Percentiles rank a stretch among this genome's conserved stretches.
These are phyloP conservation scores for Plasmodiophora brassicae DNA, from an alignment of 208 protist species.

Conservation along the genomic window DNA sequence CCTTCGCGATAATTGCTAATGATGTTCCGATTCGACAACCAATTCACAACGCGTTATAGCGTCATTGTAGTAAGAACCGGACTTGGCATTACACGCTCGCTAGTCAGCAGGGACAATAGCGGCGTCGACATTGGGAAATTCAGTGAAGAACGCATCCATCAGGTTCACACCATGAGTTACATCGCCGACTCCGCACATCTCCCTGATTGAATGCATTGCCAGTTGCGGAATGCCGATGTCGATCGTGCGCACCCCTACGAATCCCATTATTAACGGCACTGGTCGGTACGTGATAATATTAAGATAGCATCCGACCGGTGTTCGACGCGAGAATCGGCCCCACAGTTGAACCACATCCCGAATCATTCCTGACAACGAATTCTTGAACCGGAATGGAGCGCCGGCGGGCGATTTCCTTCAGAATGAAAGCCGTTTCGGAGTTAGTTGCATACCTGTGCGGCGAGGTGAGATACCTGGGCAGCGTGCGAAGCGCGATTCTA, in stretches of 20 bases:
- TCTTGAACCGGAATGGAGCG: slow-evolving; percentile 39
- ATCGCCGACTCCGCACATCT: slow-evolving; percentile 41
- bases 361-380: slow-evolving; percentile 50
- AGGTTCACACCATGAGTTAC: neutral
- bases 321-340: slow-evolving; percentile 49
- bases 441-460: slow-evolving; percentile 43
- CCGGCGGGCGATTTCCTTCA: slow-evolving; percentile 41
- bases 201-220: slow-evolving; percentile 48
- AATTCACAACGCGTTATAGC: no score
- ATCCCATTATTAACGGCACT: neutral
- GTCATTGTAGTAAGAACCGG: no score
- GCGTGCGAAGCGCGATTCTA: neutral
- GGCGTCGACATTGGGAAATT: slow-evolving; percentile 26
- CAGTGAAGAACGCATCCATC: neutral
- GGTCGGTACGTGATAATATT: neutral
- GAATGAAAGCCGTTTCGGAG: slow-evolving; percentile 38
- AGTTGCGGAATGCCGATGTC: slow-evolving; percentile 49
- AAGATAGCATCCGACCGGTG: neutral
- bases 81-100: no score
- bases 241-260: slow-evolving; percentile 37
- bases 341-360: slow-evolving; percentile 49
- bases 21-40: no score
- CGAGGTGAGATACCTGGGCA: neutral
- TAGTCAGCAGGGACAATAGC: no score
- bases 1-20: no score